Evolutionary conservation across 768 basidiomycete species (phyloP).

Genomic region (Kondoa malvinella): DNA sequence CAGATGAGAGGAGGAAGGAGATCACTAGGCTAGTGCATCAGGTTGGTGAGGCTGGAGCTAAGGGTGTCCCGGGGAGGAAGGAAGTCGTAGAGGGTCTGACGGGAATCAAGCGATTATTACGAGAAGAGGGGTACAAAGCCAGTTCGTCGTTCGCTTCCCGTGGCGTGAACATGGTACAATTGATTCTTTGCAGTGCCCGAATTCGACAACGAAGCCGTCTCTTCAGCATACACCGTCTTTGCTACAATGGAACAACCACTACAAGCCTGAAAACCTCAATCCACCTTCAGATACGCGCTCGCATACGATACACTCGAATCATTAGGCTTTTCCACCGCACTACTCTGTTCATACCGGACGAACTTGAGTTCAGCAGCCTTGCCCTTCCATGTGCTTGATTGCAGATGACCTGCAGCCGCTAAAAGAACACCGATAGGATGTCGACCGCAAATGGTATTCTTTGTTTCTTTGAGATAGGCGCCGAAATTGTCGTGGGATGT

Average conservation of each 20-base stretch:
- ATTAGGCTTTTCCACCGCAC: constrained; percentile 45
- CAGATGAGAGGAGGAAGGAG: constrained; percentile 11
- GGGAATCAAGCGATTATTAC: constrained; percentile 5
- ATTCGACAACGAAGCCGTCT: constrained; percentile 12
- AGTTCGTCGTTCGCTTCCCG: constrained; percentile 1
- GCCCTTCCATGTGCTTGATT: constrained; percentile 23
- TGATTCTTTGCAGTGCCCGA: constrained; percentile 14
- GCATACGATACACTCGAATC: constrained; percentile 96
- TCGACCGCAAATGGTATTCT: constrained; percentile 93
- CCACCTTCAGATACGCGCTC: constrained; percentile 45
- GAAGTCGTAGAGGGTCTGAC: constrained; percentile 6
- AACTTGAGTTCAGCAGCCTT: constrained; percentile 44
- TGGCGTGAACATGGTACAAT: background rate
- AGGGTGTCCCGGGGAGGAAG: background rate
- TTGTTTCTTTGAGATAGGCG: constrained; percentile 50
- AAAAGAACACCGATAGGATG: constrained; percentile 88
- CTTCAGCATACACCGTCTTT: constrained; percentile 9
- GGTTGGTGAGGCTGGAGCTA: constrained; percentile 5
- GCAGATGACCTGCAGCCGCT: constrained; percentile 49
- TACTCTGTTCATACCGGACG: constrained; percentile 89
- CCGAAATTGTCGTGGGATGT: constrained; percentile 44
- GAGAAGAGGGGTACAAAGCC: constrained; percentile 18
- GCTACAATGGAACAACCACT: constrained; percentile 11
- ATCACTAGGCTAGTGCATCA: constrained; percentile 11
- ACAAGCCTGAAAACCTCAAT: constrained; percentile 1